These are phyloP conservation scores for Solanum lignicaule DNA, from an alignment of 257 asterid genomes.

Conservation along the genomic window DNA sequence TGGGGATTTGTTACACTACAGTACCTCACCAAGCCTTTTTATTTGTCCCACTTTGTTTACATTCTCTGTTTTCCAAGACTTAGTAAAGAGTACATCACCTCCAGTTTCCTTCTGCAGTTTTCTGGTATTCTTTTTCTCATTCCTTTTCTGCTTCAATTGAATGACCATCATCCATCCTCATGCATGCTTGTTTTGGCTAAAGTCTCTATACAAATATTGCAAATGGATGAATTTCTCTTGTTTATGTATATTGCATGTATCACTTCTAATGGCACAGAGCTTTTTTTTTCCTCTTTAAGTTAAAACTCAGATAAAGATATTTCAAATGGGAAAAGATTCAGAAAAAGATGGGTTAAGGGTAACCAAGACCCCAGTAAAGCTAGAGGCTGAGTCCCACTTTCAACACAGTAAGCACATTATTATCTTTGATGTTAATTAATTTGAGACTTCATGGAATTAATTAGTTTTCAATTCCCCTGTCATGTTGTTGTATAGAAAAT, in stretches of 20 bases:
- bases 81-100: not conserved
- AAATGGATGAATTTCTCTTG: not conserved
- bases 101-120: not conserved
- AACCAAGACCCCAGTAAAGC: not conserved
- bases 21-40: not conserved
- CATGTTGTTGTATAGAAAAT: not conserved
- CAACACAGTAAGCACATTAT: not conserved
- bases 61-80: not conserved
- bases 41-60: not conserved
- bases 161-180: not conserved
- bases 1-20: not conserved
- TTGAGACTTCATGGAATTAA: not conserved
- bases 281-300: not conserved
- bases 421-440: not conserved
- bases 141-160: not conserved
- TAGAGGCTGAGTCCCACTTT: not conserved
- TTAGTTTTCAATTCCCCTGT: not conserved
- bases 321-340: not conserved
- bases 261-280: not conserved
- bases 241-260: not conserved
- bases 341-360: not conserved
- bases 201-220: not conserved
- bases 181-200: not conserved
- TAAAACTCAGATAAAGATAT: not conserved
- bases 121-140: not conserved